Conservation (phyloP, 306 rosid genomes). For the Lablab purpureus region DNA sequence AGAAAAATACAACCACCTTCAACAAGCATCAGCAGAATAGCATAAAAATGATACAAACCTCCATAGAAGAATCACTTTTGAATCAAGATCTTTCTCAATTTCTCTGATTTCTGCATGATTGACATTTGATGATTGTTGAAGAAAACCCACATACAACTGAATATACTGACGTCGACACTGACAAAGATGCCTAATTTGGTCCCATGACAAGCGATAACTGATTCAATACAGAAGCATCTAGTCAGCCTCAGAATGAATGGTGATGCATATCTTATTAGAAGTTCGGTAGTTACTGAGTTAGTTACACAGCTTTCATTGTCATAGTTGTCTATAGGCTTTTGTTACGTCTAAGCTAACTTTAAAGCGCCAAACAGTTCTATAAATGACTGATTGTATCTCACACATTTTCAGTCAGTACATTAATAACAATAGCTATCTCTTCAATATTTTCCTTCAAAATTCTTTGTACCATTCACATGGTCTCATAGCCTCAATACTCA, state of each 20-base stretch:
- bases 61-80: conserved; percentile 96
- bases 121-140: conserved; percentile 65
- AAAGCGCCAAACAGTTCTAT: not conserved
- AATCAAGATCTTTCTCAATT: conserved; percentile 92
- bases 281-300: not conserved
- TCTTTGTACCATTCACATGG: not conserved
- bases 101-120: conserved; percentile 71
- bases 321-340: not conserved
- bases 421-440: not conserved
- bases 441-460: not conserved
- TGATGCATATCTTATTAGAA: conserved; percentile 14
- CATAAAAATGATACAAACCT: conserved; percentile 63
- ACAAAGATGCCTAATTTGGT: conserved; percentile 82
- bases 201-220: conserved; percentile 98
- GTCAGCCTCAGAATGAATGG: conserved; percentile 47
- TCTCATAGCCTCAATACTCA: not conserved
- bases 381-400: not conserved
- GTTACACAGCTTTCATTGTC: not conserved
- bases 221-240: conserved; percentile 43
- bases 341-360: not conserved
- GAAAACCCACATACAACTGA: conserved; percentile 79
- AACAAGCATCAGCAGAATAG: conserved; percentile 24
- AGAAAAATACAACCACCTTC: not conserved
- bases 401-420: not conserved
- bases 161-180: conserved; percentile 89